These are phyloP conservation scores for Cicer pinnatifidum DNA, from an alignment of 306 rosid species.

Conservation along the genomic window DNA sequence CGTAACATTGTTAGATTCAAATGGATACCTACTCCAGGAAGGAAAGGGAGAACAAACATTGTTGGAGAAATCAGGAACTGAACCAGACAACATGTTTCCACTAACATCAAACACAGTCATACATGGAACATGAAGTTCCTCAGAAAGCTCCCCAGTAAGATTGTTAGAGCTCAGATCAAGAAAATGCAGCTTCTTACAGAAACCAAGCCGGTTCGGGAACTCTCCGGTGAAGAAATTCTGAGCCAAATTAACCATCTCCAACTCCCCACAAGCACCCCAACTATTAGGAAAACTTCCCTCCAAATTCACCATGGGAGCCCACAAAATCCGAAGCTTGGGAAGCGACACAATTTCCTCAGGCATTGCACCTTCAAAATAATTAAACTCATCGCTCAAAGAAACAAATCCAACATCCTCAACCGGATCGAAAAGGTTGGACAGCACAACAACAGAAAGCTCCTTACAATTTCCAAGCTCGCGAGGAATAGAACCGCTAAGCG, in stretches of 20 bases:
- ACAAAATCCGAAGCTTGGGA: constrained; percentile 74
- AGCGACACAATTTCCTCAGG: constrained; percentile 65
- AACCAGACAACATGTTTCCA: constrained; percentile 64
- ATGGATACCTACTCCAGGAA: constrained; percentile 44
- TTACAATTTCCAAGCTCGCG: constrained; percentile 68
- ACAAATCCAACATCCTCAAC: constrained; percentile 43
- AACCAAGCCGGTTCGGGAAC: constrained; percentile 56
- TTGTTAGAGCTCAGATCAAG: constrained; percentile 72
- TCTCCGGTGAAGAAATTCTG: constrained; percentile 70
- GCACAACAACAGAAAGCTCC: constrained; percentile 69
- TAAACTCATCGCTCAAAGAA: constrained; percentile 59
- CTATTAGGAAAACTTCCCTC: constrained; percentile 59
- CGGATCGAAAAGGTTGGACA: constrained; percentile 71
- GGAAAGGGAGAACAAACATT: constrained; percentile 48
- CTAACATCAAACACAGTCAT: constrained; percentile 85
- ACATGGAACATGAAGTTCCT: constrained; percentile 67
- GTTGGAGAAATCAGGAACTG: constrained; percentile 58
- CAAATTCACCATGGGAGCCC: constrained; percentile 86
- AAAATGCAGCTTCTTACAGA: constrained; percentile 70
- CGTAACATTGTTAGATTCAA: constrained; percentile 32
- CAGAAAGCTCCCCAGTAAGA: constrained; percentile 66
- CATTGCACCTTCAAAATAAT: constrained; percentile 74
- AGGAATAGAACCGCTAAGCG: constrained; percentile 72
- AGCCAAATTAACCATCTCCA: constrained; percentile 84
- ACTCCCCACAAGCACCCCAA: constrained; percentile 73